Percentiles rank a stretch among this genome's conserved stretches.
Evolutionary conservation across 73 alveolate species (phyloP).

Genomic region (Loxodes magnus): DNA sequence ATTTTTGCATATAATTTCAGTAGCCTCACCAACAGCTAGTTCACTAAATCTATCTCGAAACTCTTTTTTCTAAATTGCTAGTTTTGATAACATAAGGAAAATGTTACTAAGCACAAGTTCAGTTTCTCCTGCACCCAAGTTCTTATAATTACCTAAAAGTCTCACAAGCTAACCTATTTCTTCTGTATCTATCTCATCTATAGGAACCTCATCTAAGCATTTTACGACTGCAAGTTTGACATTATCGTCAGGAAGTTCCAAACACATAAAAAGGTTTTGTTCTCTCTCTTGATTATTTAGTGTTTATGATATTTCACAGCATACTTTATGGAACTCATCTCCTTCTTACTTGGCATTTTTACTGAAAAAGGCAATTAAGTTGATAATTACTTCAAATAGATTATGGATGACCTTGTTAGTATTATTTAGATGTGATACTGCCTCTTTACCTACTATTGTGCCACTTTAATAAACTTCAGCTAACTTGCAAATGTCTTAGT

Average conservation of each 20-base stretch:
- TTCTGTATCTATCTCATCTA: slow-evolving; percentile 48
- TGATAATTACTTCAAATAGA: slow-evolving; percentile 35
- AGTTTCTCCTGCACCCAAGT: slow-evolving; percentile 84
- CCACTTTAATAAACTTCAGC: slow-evolving; percentile 24
- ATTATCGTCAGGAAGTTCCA: slow-evolving; percentile 74
- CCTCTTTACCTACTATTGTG: slow-evolving; percentile 18
- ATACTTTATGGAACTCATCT: not conserved
- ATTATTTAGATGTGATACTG: slow-evolving; percentile 7
- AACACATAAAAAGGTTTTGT: slow-evolving; percentile 46
- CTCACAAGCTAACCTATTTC: slow-evolving; percentile 60
- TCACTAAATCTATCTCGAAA: slow-evolving; percentile 56
- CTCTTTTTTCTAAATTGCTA: slow-evolving; percentile 39
- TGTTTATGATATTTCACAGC: not conserved
- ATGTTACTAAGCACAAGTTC: slow-evolving; percentile 64
- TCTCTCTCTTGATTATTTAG: slow-evolving; percentile 63
- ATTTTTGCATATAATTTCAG: slow-evolving; percentile 50
- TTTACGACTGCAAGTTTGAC: slow-evolving; percentile 77
- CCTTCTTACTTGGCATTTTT: slow-evolving; percentile 25
- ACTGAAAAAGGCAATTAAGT: slow-evolving; percentile 38
- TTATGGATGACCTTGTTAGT: slow-evolving; percentile 31
- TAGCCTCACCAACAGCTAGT: slow-evolving; percentile 41
- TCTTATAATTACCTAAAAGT: slow-evolving; percentile 47
- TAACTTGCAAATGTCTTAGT: slow-evolving; percentile 24
- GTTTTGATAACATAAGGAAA: slow-evolving; percentile 50
- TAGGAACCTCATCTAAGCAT: slow-evolving; percentile 63